These are phyloP conservation scores for Tremella fuciformis DNA, from an alignment of 768 basidiomycete genomes.

Conservation along the genomic window DNA sequence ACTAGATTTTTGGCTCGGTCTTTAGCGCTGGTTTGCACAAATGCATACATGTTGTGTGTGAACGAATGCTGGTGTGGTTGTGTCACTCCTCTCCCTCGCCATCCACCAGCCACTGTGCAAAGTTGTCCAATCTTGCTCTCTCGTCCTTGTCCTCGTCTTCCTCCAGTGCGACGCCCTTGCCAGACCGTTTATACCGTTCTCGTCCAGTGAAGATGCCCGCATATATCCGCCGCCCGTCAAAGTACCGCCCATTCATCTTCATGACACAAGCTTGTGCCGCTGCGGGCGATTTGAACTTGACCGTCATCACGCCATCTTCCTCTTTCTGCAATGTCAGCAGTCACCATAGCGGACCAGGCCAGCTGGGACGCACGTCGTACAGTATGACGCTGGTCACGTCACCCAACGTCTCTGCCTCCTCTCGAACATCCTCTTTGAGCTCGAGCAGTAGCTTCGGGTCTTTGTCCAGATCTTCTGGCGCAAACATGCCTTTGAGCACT, in stretches of 20 bases:
- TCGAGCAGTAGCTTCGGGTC: slow-evolving; percentile 21
- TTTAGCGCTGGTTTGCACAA: too few relatives aligned
- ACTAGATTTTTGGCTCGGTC: neutral
- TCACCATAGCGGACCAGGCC: slow-evolving; percentile 4
- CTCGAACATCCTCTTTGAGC: slow-evolving; percentile 26
- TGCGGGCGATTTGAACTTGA: slow-evolving; percentile 90
- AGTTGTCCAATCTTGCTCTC: slow-evolving; percentile 79
- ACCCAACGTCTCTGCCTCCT: slow-evolving; percentile 66
- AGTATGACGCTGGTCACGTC: slow-evolving; percentile 93
- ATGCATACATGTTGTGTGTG: slow-evolving; percentile 9
- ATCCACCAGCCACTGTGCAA: slow-evolving; percentile 78
- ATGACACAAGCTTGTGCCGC: slow-evolving; percentile 88
- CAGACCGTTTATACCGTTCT: slow-evolving; percentile 75
- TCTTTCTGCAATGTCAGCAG: slow-evolving; percentile 65
- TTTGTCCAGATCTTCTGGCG: slow-evolving; percentile 56
- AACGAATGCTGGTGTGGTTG: neutral
- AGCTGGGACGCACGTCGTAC: slow-evolving; percentile 72
- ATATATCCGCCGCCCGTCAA: slow-evolving; percentile 65
- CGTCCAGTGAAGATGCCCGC: slow-evolving; percentile 58
- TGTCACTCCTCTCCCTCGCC: slow-evolving; percentile 32
- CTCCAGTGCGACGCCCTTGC: slow-evolving; percentile 58
- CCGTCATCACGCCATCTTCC: slow-evolving; percentile 87
- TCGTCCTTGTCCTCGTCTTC: slow-evolving; percentile 62
- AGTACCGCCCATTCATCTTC: slow-evolving; percentile 95
- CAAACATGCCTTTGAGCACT: slow-evolving; percentile 94